Percentiles rank a stretch among this genome's conserved stretches.
These are phyloP conservation scores for Xylaria digitata DNA, from an alignment of 2,329 filamentous ascomycete genomes.

Conservation along the genomic window DNA sequence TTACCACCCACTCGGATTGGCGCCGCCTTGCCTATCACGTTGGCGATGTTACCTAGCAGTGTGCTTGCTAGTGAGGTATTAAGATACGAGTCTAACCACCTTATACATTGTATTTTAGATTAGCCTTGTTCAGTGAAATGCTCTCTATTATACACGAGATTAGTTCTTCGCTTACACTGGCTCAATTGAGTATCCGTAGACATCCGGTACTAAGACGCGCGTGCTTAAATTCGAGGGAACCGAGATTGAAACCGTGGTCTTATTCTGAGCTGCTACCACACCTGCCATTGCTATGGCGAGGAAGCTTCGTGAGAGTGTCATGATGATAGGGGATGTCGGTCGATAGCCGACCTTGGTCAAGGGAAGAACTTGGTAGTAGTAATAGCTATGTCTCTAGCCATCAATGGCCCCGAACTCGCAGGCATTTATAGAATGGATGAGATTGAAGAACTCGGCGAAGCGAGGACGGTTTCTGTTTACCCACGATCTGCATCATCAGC, in stretches of 20 bases:
- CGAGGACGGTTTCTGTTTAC: slow-evolving; percentile 6
- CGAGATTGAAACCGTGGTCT: slow-evolving; percentile 37
- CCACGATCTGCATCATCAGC: neutral
- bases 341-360: no score
- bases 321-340: neutral
- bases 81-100: slow-evolving; percentile 49
- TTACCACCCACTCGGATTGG: slow-evolving; percentile 52
- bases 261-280: slow-evolving; percentile 37
- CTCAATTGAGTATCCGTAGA: slow-evolving; percentile 52
- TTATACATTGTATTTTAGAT: no score
- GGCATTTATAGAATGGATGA: neutral
- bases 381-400: neutral
- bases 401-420: neutral
- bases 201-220: slow-evolving; percentile 46
- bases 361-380: neutral
- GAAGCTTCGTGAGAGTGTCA: slow-evolving; percentile 28
- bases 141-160: no score
- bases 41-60: slow-evolving; percentile 45
- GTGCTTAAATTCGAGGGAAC: slow-evolving; percentile 45
- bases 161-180: slow-evolving; percentile 38
- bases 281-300: slow-evolving; percentile 29
- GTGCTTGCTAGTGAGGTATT: slow-evolving; percentile 47
- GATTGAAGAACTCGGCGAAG: neutral
- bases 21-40: slow-evolving; percentile 48
- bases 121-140: no score